Evolutionary conservation across 352 stramenopile genomes (phyloP).

Genomic region (Globisporangium ultimum): DNA sequence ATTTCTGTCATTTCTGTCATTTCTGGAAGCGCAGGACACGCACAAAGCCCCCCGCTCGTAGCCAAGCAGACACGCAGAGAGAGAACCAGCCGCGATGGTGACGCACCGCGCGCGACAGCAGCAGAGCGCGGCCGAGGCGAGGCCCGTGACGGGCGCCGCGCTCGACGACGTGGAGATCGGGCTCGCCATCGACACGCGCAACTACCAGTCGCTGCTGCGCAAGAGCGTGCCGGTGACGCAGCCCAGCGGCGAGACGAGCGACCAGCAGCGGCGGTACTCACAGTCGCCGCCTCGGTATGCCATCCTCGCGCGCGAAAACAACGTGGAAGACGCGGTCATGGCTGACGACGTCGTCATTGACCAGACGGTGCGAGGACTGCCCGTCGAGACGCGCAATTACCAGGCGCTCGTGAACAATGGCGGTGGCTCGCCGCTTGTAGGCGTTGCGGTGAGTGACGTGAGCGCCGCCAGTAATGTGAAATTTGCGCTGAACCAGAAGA

Average conservation of each 20-base stretch:
- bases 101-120: too few relatives aligned
- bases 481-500: constrained; percentile 1
- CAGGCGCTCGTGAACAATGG: constrained; percentile 3
- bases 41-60: too few relatives aligned
- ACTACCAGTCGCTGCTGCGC: constrained; percentile 55
- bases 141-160: neutral
- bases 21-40: too few relatives aligned
- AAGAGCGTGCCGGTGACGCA: constrained; percentile 16
- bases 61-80: too few relatives aligned
- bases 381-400: constrained; percentile 38
- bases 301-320: constrained; percentile 2
- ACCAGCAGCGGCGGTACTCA: neutral
- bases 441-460: neutral
- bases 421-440: neutral
- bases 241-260: neutral
- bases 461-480: constrained; percentile 1
- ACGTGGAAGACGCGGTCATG: constrained; percentile 5
- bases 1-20: too few relatives aligned
- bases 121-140: neutral
- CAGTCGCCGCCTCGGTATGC: constrained; percentile 8
- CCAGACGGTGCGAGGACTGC: constrained; percentile 16
- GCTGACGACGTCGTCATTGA: constrained; percentile 1
- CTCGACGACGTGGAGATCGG: constrained; percentile 24
- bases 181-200: constrained; percentile 55
- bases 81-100: too few relatives aligned